Evolutionary conservation across 164 flowering plant genomes (phyloP), one percentile per base, ranked within the genome.

Genomic region (Stephania cephalantha): DNA sequence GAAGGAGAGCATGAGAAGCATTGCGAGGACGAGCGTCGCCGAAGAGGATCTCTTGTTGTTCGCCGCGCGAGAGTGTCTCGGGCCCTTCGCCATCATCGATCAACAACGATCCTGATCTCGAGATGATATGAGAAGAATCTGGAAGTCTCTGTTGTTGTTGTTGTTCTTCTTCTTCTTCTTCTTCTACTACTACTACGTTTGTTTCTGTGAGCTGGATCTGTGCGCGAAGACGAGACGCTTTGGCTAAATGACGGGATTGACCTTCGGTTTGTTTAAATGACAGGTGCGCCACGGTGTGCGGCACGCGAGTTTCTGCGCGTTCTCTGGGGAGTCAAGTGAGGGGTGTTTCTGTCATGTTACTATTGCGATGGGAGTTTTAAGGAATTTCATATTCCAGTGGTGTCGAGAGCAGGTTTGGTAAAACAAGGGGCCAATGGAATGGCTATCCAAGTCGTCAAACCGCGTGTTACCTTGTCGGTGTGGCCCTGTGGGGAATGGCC

Each of bases 1-100:
- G 80, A 90, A 78, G 8, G 86, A 81, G 75, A 90, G 79, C 85
- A 85, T 76, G 50, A 91, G 68, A 69, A 91, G 87, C 81, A 86
- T 7, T 0, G 87, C 71, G 74, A 90, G 74, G n/a, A 86, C 63
- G 52, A 87, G 78, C 45, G 87, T 83, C 44, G 82, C 86, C 10
- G 86, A 75, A 20, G 91, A 85, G 9, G 87, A 74, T 78, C 83
- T 85, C 79, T 86, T 85, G 35, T 74, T 2, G 1, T 79, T 77
- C 6, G 79, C 9, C 6, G 79, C 9, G 1, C 93, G 87, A 25
- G 86, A 74, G 48, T 85, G 71, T 46, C 73, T 69, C 77, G 87
- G 74, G 18, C 75, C 69, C 73, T 85, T 90, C 85, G 87, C 88
- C 94, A 90, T 88, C 74, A 67, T 70, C 12, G 46, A 31, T 25